Evolutionary conservation across 148 eudicot genomes (phyloP).

Genomic region (Rhododendron simsii): DNA sequence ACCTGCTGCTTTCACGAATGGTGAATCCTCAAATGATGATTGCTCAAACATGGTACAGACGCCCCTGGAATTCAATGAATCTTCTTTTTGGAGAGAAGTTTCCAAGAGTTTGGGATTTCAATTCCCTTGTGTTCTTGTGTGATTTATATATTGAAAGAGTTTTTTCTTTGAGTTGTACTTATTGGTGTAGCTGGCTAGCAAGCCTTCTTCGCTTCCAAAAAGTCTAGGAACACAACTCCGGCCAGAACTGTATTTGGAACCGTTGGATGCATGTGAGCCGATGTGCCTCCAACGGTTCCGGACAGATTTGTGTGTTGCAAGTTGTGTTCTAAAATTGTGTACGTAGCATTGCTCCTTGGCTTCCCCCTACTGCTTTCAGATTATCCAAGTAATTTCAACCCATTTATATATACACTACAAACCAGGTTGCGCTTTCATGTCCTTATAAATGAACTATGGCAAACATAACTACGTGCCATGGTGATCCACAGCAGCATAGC

Average conservation of each 20-base stretch:
- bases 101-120: conserved; percentile 1
- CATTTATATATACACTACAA: not conserved
- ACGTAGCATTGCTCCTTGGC: too few relatives aligned
- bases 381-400: not conserved
- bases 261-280: not conserved
- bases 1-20: not conserved
- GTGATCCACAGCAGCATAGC: too few relatives aligned
- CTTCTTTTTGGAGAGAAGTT: conserved; percentile 7
- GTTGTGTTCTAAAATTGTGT: too few relatives aligned
- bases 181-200: not conserved
- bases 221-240: not conserved
- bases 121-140: not conserved
- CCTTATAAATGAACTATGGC: not conserved
- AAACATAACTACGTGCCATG: too few relatives aligned
- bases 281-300: not conserved
- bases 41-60: not conserved
- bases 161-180: not conserved
- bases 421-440: not conserved
- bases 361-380: too few relatives aligned
- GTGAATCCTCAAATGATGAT: not conserved
- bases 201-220: not conserved
- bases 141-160: not conserved
- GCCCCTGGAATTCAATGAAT: not conserved
- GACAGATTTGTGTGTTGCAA: too few relatives aligned
- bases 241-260: too few relatives aligned